Conservation (phyloP, 164 flowering plant species). For the Berberis vulgaris region DNA sequence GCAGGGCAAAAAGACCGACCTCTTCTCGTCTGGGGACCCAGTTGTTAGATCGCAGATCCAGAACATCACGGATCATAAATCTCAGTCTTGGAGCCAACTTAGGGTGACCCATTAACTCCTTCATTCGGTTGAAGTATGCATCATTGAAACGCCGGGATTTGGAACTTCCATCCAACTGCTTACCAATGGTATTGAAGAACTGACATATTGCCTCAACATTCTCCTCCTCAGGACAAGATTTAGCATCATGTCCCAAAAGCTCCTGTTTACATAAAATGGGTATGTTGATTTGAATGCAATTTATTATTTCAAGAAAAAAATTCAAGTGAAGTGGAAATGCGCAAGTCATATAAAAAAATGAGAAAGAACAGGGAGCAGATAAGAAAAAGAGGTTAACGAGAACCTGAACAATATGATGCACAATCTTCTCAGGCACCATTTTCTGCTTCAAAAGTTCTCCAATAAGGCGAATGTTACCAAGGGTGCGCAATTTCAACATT, state of each 20-base stretch:
- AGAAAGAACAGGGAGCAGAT: neutral
- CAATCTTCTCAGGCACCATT: slow-evolving; percentile 92
- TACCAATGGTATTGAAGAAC: slow-evolving; percentile 87
- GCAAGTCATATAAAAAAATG: neutral
- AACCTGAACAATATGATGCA: slow-evolving; percentile 98
- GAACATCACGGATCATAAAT: slow-evolving; percentile 82
- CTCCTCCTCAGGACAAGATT: slow-evolving; percentile 72
- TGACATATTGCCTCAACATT: slow-evolving; percentile 35
- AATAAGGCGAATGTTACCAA: no score
- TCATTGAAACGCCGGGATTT: slow-evolving; percentile 56
- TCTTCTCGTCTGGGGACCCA: slow-evolving; percentile 97
- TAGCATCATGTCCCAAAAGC: slow-evolving; percentile 68
- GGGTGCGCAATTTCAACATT: no score
- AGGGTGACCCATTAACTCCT: slow-evolving; percentile 53
- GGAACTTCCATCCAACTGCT: slow-evolving; percentile 66
- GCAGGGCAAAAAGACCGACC: slow-evolving; percentile 27
- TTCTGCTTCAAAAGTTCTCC: slow-evolving; percentile 86
- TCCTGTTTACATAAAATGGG: slow-evolving; percentile 34
- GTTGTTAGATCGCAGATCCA: slow-evolving; percentile 67
- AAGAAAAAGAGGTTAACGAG: neutral
- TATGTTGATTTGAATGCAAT: no score
- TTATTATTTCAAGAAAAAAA: no score
- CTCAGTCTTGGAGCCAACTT: slow-evolving; percentile 64
- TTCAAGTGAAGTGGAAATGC: neutral
- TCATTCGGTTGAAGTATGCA: slow-evolving; percentile 54